Conservation (phyloP, 2,329 filamentous ascomycete species). For the Malbranchea cinnamomea region DNA sequence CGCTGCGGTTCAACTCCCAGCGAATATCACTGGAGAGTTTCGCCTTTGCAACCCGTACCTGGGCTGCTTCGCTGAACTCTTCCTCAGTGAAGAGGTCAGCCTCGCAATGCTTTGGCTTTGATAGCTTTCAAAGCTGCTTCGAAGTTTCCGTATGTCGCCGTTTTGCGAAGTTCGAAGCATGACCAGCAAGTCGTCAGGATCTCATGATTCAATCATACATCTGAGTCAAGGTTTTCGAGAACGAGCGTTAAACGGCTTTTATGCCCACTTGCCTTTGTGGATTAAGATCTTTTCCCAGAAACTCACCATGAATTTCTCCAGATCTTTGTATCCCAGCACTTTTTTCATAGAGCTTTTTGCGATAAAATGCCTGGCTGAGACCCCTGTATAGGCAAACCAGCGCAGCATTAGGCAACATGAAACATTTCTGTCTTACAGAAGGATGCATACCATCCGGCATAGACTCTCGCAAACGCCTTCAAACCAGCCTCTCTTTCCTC, state of each 20-base stretch:
- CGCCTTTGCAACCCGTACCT: too few relatives aligned
- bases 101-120: conserved; percentile 54
- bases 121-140: conserved; percentile 51
- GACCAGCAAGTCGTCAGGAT: conserved; percentile 58
- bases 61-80: too few relatives aligned
- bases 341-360: conserved; percentile 53
- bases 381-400: conserved; percentile 36
- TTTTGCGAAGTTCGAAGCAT: conserved; percentile 72
- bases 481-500: conserved; percentile 43
- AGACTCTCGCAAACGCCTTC: conserved; percentile 58
- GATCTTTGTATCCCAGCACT: conserved; percentile 46
- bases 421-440: neutral
- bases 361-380: conserved; percentile 65
- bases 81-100: too few relatives aligned
- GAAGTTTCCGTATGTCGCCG: conserved; percentile 54
- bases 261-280: conserved; percentile 38
- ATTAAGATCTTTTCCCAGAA: conserved; percentile 67
- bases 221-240: too few relatives aligned
- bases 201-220: too few relatives aligned
- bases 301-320: conserved; percentile 59
- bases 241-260: neutral
- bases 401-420: neutral
- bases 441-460: conserved; percentile 49
- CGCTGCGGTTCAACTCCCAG: too few relatives aligned
- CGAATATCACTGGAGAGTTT: too few relatives aligned